Percentiles rank a stretch among this genome's conserved stretches.
Evolutionary conservation across 768 basidiomycete species (phyloP).

Genomic region (Lactarius hengduanensis): DNA sequence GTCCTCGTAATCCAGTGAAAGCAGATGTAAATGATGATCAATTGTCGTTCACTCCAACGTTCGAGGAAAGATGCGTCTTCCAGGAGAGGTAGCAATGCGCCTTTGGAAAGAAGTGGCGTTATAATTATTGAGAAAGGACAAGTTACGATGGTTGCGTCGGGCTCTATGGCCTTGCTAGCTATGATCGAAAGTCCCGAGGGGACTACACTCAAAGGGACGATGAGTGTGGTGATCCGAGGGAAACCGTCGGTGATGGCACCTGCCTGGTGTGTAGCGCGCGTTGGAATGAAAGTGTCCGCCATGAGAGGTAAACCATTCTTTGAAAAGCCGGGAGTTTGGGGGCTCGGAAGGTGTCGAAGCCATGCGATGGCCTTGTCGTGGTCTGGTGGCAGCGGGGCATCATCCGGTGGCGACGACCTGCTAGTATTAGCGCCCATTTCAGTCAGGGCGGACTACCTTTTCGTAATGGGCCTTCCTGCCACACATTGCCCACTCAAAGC

Average conservation of each 20-base stretch:
- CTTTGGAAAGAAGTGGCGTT: constrained; percentile 49
- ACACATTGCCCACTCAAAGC: no score
- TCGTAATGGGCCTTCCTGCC: no score
- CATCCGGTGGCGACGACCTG: not conserved
- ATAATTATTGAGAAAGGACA: constrained; percentile 68
- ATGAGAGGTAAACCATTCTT: constrained; percentile 47
- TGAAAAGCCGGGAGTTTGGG: constrained; percentile 37
- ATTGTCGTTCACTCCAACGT: constrained; percentile 62
- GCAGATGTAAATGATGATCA: constrained; percentile 63
- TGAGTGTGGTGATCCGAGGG: not conserved
- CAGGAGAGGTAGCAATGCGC: constrained; percentile 46
- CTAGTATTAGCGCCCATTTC: no score
- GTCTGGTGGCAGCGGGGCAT: not conserved
- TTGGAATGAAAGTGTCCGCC: constrained; percentile 54
- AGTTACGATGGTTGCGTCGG: constrained; percentile 56
- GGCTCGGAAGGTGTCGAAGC: constrained; percentile 23
- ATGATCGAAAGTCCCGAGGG: constrained; percentile 48
- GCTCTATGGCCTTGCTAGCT: constrained; percentile 47
- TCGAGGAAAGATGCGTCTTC: constrained; percentile 31
- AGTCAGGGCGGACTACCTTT: no score
- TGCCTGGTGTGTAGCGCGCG: constrained; percentile 50
- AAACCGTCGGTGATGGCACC: constrained; percentile 9
- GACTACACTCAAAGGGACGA: constrained; percentile 17
- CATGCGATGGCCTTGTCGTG: not conserved
- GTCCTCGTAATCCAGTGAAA: constrained; percentile 56